phyloP scores from a whole-genome alignment of 805 yeast species.

The Hanseniaspora hatyaiensis region DNA sequence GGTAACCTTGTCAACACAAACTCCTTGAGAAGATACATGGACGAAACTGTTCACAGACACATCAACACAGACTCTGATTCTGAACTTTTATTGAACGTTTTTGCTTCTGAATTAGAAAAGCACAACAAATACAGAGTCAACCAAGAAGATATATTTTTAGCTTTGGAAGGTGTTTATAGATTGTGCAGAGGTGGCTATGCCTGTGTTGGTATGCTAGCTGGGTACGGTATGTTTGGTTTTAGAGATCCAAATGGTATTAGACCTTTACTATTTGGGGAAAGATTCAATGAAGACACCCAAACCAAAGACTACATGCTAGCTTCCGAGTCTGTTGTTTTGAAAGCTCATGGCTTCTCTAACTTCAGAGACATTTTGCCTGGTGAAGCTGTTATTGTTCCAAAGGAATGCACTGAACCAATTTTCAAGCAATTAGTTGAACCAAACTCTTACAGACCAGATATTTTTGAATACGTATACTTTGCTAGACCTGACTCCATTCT shows the following conservation, averaged over 20 bases:
- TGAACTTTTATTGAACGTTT: constrained; percentile 75
- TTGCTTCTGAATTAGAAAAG: constrained; percentile 83
- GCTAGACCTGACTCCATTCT: constrained; percentile 94
- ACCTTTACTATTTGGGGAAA: constrained; percentile 78
- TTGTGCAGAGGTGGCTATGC: constrained; percentile 94
- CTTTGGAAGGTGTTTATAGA: constrained; percentile 69
- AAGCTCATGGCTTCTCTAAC: constrained; percentile 74
- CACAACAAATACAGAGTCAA: constrained; percentile 89
- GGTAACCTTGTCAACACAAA: constrained; percentile 87
- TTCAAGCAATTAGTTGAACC: constrained; percentile 76
- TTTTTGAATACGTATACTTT: constrained; percentile 93
- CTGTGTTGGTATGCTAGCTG: constrained; percentile 88
- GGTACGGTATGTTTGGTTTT: constrained; percentile 89
- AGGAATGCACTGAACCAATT: constrained; percentile 59
- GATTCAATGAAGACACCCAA: constrained; percentile 52
- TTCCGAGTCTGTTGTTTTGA: constrained; percentile 85
- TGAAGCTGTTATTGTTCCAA: constrained; percentile 89
- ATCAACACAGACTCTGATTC: constrained; percentile 95
- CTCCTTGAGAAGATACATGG: constrained; percentile 66
- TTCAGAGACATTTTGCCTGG: constrained; percentile 85
- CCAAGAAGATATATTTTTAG: constrained; percentile 76
- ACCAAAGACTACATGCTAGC: constrained; percentile 83
- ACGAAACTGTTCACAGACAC: constrained; percentile 90
- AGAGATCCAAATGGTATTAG: constrained; percentile 96
- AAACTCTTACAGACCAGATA: constrained; percentile 78